phyloP scores from a whole-genome alignment of 2,329 filamentous ascomycete species.

The Ophiosphaerella korrae region DNA sequence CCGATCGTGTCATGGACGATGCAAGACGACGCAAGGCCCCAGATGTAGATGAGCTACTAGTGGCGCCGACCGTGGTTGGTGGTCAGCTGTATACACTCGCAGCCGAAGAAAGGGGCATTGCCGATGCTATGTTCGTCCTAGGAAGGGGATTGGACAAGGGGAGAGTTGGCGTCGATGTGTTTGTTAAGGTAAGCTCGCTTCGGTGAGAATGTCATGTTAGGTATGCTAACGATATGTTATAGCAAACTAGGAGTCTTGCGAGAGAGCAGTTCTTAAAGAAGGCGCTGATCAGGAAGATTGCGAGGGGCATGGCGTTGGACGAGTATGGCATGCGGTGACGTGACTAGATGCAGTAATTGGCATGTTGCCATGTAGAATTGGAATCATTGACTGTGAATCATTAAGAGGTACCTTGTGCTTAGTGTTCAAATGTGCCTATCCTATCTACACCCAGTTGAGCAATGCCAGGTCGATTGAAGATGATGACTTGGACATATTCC shows the following conservation, averaged over 20 bases:
- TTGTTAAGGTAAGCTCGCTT: conserved; percentile 67
- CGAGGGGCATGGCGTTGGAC: conserved; percentile 72
- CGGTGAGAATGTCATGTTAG: background rate
- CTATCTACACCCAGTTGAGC: too few species aligned
- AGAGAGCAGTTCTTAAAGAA: conserved; percentile 85
- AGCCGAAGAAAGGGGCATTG: conserved; percentile 84
- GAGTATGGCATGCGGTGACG: conserved; percentile 40
- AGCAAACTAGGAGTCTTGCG: conserved; percentile 70
- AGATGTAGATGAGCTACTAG: conserved; percentile 84
- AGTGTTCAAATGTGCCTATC: too few species aligned
- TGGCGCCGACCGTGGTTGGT: conserved; percentile 91
- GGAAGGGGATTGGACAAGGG: conserved; percentile 76
- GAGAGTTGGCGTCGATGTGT: conserved; percentile 71
- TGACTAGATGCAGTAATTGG: background rate
- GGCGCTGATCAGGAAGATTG: conserved; percentile 78
- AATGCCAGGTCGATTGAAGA: too few species aligned
- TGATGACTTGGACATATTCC: too few species aligned
- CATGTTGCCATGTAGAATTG: background rate
- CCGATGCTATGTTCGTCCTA: conserved; percentile 84
- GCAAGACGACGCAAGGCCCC: conserved; percentile 73
- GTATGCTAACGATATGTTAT: conserved; percentile 11
- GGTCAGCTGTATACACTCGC: conserved; percentile 90
- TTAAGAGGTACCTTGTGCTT: background rate
- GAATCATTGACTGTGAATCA: background rate
- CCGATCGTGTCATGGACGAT: conserved; percentile 76